Percentiles rank a stretch among this genome's conserved stretches.
Evolutionary conservation across 140 eudicot genomes (phyloP).

Genomic region (Flaveria floridana): DNA sequence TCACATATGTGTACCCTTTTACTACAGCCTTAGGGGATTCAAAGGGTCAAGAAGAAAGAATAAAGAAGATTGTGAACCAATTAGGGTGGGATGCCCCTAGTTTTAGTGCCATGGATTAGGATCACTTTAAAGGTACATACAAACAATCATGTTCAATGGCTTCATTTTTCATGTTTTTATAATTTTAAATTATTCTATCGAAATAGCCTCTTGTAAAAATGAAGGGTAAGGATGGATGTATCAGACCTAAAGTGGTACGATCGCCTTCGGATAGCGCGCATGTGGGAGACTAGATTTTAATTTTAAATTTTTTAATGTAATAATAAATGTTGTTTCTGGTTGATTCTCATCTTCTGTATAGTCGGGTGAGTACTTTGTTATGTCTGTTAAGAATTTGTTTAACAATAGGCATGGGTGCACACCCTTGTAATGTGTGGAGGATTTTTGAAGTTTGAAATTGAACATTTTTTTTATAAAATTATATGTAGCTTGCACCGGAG

Average conservation of each 20-base stretch:
- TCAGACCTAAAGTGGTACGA: too few species aligned
- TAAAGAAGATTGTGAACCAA: constrained; percentile 61
- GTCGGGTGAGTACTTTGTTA: too few species aligned
- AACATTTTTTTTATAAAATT: too few species aligned
- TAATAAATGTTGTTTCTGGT: not conserved
- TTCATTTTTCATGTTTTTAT: not conserved
- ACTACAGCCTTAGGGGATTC: constrained; percentile 97
- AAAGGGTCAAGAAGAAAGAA: constrained; percentile 89
- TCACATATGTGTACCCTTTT: constrained; percentile 83
- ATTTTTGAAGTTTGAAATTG: too few species aligned
- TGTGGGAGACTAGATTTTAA: too few species aligned
- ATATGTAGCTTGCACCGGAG: too few species aligned
- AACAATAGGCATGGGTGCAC: too few species aligned
- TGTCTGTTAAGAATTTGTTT: too few species aligned
- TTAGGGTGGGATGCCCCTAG: constrained; percentile 95
- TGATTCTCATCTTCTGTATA: not conserved
- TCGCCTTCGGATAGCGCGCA: too few species aligned
- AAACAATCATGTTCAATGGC: constrained; percentile 7
- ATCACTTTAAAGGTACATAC: constrained; percentile 7
- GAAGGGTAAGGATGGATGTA: too few species aligned
- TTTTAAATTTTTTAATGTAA: not conserved
- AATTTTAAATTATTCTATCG: not conserved
- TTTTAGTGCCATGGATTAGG: constrained; percentile 68
- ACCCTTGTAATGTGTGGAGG: too few species aligned
- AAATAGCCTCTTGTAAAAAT: too few species aligned